phyloP scores from a whole-genome alignment of 2,329 filamentous ascomycete genomes.

The Fusarium algeriense region DNA sequence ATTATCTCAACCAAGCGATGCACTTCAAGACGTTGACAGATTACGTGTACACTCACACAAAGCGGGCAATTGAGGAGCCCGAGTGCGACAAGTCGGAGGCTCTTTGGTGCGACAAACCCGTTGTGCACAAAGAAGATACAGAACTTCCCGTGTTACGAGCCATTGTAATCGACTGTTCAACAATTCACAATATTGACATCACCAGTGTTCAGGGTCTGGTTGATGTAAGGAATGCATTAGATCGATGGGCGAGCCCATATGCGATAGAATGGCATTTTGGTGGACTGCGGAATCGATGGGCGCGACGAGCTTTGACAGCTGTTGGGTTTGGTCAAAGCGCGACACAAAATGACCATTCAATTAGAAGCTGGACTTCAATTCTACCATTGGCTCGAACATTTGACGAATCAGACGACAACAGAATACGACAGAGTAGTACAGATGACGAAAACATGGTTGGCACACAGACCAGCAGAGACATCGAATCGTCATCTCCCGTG shows the following conservation, averaged over 20 bases:
- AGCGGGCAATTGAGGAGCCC: constrained; percentile 54
- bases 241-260: constrained; percentile 63
- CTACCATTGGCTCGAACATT: constrained; percentile 51
- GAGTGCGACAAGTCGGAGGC: constrained; percentile 56
- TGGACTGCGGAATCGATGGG: constrained; percentile 67
- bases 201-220: constrained; percentile 69
- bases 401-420: neutral
- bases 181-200: constrained; percentile 69
- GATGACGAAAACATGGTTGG: constrained; percentile 10
- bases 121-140: neutral
- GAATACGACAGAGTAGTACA: neutral
- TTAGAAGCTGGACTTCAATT: constrained; percentile 51
- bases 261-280: constrained; percentile 67
- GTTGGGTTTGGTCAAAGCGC: constrained; percentile 67
- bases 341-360: constrained; percentile 42
- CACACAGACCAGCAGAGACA: constrained; percentile 14
- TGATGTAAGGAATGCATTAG: constrained; percentile 66
- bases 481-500: neutral
- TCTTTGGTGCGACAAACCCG: constrained; percentile 65
- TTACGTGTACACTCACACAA: constrained; percentile 49
- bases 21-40: constrained; percentile 58
- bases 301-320: constrained; percentile 65
- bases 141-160: constrained; percentile 63
- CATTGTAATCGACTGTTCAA: constrained; percentile 68
- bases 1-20: constrained; percentile 64